Base-by-base conservation (phyloP, 352 stramenopile species). In the Globisporangium recalcitrans region DNA sequence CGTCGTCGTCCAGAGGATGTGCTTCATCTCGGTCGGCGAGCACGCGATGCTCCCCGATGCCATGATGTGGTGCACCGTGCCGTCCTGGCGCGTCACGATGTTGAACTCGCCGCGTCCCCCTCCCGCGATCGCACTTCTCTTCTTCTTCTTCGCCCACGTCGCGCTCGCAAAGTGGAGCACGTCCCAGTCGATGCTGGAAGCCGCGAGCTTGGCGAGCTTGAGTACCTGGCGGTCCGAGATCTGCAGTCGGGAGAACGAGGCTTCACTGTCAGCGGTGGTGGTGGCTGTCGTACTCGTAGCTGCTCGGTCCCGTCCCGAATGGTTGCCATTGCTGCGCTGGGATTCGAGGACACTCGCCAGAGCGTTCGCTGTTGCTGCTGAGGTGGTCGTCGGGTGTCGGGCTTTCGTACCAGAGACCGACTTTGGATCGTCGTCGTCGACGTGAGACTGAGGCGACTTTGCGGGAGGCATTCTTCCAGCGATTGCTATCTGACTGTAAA, bases 11-110 rank as follows among this genome's bases (percentile, higher is more conserved):
- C 70, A 60, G 19, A 82, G 60, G 10, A 77, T 67, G 53, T 70
- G 65, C 59, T 60, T 53, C 22, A 82, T 55, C 27, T 71, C 65
- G 3, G 47, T 69, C 67, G 49, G 63, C 64, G 56, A 82, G 70
- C 64, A 82, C 69, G 5, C 66, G 55, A 32, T 63, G 69, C 31
- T 73, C 62, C 64, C 58, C 5, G 52, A 49, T 4, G 58, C 52
- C 31, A 63, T 40, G 11, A 61, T 29, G 44, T 62, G 49, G 16
- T 68, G 63, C 21, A 47, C 64, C 58, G 49, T 26, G 9, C 49
- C 31, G 1, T 66, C 64, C 11, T 69, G 54, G 21, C 60, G 60
- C 26, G 66, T 34, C 6, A 52, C 22, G 24, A 73, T 42, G 0
- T 26, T 61, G 57, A 67, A 70, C 34, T 47, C 58, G n/a, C 24